Conservation (phyloP, 345 rosid genomes). For the Pistacia vera region DNA sequence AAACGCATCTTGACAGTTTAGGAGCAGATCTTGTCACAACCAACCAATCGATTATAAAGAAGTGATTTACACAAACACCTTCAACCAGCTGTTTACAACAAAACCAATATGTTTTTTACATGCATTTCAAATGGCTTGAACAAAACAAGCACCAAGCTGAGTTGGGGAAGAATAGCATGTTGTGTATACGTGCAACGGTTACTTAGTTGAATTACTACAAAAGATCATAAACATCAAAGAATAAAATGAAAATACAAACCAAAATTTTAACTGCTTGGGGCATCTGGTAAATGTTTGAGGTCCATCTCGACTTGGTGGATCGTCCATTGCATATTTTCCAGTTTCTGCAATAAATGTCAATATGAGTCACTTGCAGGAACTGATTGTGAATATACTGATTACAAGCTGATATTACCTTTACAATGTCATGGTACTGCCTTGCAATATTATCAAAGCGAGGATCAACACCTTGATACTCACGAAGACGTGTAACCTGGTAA, state of each 20-base stretch:
- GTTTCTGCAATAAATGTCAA: constrained; percentile 56
- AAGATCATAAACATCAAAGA: not conserved
- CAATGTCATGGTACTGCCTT: constrained; percentile 92
- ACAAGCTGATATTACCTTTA: constrained; percentile 53
- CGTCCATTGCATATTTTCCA: constrained; percentile 96
- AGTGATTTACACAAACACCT: not conserved
- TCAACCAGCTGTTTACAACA: not conserved
- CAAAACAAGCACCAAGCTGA: not conserved
- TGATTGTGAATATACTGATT: not conserved
- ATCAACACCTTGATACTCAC: constrained; percentile 98
- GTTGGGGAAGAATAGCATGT: not conserved
- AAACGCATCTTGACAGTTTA: no score
- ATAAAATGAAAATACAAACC: not conserved
- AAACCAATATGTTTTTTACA: not conserved
- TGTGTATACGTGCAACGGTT: not conserved
- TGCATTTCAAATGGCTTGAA: not conserved
- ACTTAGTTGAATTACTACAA: not conserved
- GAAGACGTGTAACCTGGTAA: constrained; percentile 83
- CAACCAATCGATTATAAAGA: no score
- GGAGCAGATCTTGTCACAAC: no score
- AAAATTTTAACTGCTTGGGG: constrained; percentile 31
- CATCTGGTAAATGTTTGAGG: constrained; percentile 69
- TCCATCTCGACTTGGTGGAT: constrained; percentile 96
- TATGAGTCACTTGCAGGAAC: constrained; percentile 15
- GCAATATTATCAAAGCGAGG: constrained; percentile 92